These are phyloP conservation scores for Sinapis alba DNA, from an alignment of 441 rosid species.

Conservation along the genomic window DNA sequence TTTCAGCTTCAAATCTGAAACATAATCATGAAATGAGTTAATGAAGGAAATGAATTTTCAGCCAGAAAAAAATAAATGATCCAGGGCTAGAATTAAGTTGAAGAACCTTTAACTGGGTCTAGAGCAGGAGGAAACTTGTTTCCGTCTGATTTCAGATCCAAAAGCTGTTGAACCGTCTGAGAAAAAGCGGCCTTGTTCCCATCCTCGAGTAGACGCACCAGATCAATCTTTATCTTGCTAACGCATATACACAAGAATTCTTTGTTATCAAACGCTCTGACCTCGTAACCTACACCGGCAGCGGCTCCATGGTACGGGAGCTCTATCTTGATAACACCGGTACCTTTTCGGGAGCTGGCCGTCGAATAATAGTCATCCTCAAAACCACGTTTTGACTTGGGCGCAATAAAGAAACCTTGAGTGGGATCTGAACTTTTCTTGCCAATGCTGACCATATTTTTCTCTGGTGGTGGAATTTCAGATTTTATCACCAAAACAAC, in stretches of 20 bases:
- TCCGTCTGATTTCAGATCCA: constrained; percentile 63
- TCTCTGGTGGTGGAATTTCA: constrained; percentile 55
- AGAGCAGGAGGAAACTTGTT: constrained; percentile 77
- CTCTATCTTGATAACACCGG: constrained; percentile 63
- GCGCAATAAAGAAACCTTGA: constrained; percentile 64
- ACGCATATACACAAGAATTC: constrained; percentile 75
- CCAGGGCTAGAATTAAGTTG: not conserved
- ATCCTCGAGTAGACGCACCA: constrained; percentile 72
- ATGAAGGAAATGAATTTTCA: constrained; percentile 5
- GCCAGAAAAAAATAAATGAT: not conserved
- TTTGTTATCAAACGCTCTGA: constrained; percentile 65
- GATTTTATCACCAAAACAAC: constrained; percentile 82
- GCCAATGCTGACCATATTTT: constrained; percentile 53
- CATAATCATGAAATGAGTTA: constrained; percentile 23
- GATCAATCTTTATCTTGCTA: constrained; percentile 63
- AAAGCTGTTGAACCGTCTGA: constrained; percentile 78
- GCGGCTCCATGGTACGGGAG: constrained; percentile 76
- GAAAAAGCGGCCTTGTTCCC: constrained; percentile 69
- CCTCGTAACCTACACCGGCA: constrained; percentile 88
- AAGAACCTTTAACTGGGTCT: constrained; percentile 78
- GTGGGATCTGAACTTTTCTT: constrained; percentile 54
- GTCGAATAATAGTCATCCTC: constrained; percentile 61
- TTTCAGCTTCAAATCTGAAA: constrained; percentile 81
- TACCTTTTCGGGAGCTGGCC: constrained; percentile 64
- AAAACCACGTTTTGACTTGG: constrained; percentile 75